Evolutionary conservation across 192 early-diverging fungal genomes (phyloP).

Genomic region (Mortierella hygrophila): DNA sequence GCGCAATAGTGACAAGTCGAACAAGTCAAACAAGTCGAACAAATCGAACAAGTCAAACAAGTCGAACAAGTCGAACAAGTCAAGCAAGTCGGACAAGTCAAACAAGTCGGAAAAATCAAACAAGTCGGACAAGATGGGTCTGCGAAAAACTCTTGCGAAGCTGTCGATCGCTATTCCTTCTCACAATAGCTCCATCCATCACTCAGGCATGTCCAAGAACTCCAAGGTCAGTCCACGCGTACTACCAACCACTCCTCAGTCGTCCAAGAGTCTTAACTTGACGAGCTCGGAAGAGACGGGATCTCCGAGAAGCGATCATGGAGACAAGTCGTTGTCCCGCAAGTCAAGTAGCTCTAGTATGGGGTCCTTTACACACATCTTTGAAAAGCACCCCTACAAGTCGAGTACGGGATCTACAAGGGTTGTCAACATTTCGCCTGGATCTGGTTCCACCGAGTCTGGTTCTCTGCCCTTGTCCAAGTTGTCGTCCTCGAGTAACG

Average conservation of each 20-base stretch:
- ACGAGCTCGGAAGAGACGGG: slow-evolving; percentile 23
- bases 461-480: background rate
- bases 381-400: slow-evolving; percentile 21
- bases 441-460: slow-evolving; percentile 12
- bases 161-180: slow-evolving; percentile 45
- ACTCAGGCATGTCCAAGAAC: background rate
- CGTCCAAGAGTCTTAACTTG: slow-evolving; percentile 19
- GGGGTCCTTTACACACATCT: slow-evolving; percentile 19
- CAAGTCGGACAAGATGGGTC: slow-evolving; percentile 35
- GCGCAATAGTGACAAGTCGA: slow-evolving; percentile 19
- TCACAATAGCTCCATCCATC: background rate
- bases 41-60: no score
- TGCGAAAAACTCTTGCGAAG: slow-evolving; percentile 40
- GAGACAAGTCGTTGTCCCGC: slow-evolving; percentile 15
- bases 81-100: slow-evolving; percentile 7
- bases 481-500: background rate
- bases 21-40: background rate
- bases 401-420: slow-evolving; percentile 41
- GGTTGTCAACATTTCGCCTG: slow-evolving; percentile 33
- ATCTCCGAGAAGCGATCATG: slow-evolving; percentile 15
- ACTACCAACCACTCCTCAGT: slow-evolving; percentile 21
- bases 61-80: background rate
- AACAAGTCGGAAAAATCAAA: slow-evolving; percentile 11
- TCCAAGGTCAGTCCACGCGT: slow-evolving; percentile 18
- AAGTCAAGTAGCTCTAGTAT: slow-evolving; percentile 42